phyloP scores from a whole-genome alignment of 2,329 filamentous ascomycete genomes.

The Monosporascus sp. region DNA sequence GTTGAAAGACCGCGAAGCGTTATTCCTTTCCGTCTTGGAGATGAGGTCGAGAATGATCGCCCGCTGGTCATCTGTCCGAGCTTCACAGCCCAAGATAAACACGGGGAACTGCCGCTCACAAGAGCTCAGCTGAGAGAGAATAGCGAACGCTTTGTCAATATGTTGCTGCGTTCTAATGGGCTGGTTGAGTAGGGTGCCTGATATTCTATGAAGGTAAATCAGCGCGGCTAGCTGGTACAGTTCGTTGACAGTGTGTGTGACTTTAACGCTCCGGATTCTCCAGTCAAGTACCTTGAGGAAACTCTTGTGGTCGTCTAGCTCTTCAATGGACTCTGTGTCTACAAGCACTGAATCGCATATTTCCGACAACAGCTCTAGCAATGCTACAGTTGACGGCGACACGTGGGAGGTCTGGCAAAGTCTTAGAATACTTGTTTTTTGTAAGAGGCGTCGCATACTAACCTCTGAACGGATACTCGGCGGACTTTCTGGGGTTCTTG shows the following conservation, averaged over 20 bases:
- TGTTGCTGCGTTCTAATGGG: no score
- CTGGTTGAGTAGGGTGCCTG: no score
- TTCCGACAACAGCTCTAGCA: conserved; percentile 18
- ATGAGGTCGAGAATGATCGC: conserved; percentile 25
- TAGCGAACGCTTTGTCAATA: conserved; percentile 2
- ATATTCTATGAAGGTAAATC: conserved; percentile 8
- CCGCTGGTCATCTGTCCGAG: conserved; percentile 28
- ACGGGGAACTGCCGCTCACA: conserved; percentile 32
- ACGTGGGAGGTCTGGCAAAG: no score
- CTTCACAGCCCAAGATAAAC: conserved; percentile 31
- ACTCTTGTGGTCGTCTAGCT: background rate
- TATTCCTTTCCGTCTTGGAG: conserved; percentile 14
- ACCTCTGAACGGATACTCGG: no score
- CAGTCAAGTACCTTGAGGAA: conserved; percentile 11
- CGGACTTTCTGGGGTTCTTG: no score
- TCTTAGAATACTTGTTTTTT: no score
- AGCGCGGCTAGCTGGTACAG: conserved; percentile 15
- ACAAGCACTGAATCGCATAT: conserved; percentile 13
- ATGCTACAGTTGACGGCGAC: conserved; percentile 2
- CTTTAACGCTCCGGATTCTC: conserved; percentile 1
- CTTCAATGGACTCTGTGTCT: no score
- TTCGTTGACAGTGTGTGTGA: background rate
- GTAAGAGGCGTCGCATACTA: no score
- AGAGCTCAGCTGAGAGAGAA: conserved; percentile 1
- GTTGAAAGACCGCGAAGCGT: background rate